phyloP scores from a whole-genome alignment of 2,329 filamentous ascomycete genomes.

The Aureobasidium subglaciale region DNA sequence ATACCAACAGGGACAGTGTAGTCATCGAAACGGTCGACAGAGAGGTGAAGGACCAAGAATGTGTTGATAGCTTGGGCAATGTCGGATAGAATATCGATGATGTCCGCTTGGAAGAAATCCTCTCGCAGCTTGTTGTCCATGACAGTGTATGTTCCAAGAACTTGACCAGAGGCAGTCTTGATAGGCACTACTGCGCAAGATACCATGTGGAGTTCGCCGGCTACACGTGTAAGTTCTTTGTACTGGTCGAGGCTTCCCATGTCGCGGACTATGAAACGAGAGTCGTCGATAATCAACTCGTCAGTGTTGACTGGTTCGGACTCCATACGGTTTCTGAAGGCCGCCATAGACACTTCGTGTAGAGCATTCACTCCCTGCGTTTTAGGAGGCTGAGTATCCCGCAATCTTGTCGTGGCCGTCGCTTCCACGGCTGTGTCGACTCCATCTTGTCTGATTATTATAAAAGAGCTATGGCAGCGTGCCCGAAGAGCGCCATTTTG shows the following conservation, averaged over 20 bases:
- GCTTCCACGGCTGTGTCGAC: too few relatives aligned
- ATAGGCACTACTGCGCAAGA: slow-evolving; percentile 31
- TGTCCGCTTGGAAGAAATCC: slow-evolving; percentile 17
- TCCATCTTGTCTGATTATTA: slow-evolving; percentile 29
- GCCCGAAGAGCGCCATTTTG: slow-evolving; percentile 31
- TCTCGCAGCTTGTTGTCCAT: slow-evolving; percentile 24
- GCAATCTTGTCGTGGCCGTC: too few relatives aligned
- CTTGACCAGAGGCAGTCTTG: slow-evolving; percentile 24
- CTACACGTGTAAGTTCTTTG: slow-evolving; percentile 24
- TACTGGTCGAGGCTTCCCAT: slow-evolving; percentile 25
- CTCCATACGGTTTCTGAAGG: not conserved
- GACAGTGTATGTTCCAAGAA: slow-evolving; percentile 29
- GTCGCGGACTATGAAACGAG: slow-evolving; percentile 29
- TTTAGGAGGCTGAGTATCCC: too few relatives aligned
- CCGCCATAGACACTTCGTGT: not conserved
- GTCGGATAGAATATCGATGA: slow-evolving; percentile 16
- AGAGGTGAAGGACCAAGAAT: too few relatives aligned
- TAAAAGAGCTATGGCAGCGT: slow-evolving; percentile 26
- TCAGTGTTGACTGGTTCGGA: not conserved
- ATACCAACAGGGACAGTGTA: too few relatives aligned
- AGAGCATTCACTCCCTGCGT: too few relatives aligned
- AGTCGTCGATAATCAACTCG: slow-evolving; percentile 1
- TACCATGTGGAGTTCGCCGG: slow-evolving; percentile 23
- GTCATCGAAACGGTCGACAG: too few relatives aligned
- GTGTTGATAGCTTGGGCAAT: slow-evolving; percentile 16